A percentile compares a stretch with the other conserved stretches of the same genome.
These are phyloP conservation scores for Penicillium paradoxum DNA, from an alignment of 495 filamentous ascomycete species.

Conservation along the genomic window DNA sequence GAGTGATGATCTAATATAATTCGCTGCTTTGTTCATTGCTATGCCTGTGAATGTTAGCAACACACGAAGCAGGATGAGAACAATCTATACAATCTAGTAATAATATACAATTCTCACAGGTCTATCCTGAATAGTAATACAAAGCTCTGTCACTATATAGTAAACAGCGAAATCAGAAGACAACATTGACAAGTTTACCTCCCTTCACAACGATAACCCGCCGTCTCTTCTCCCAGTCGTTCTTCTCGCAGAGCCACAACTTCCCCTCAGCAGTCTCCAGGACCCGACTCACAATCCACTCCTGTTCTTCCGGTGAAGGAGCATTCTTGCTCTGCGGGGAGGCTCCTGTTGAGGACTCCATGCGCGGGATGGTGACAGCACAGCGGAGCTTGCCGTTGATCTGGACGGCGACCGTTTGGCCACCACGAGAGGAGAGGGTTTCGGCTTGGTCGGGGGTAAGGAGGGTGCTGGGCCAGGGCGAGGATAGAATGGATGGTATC, in stretches of 20 bases:
- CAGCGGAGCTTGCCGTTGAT: constrained; percentile 72
- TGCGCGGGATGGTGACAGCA: constrained; percentile 51
- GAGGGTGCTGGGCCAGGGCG: constrained; percentile 48
- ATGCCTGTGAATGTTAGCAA: no score
- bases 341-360: constrained; percentile 19
- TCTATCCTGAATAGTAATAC: neutral
- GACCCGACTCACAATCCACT: constrained; percentile 55
- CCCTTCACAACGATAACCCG: constrained; percentile 45
- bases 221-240: constrained; percentile 43
- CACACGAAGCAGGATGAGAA: no score
- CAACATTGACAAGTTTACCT: constrained; percentile 47
- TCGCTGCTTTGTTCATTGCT: no score
- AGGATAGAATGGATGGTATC: constrained; percentile 41
- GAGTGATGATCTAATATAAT: no score
- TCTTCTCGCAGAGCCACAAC: constrained; percentile 42
- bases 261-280: constrained; percentile 43
- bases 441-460: constrained; percentile 44
- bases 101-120: no score
- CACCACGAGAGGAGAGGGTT: constrained; percentile 36
- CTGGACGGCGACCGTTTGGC: constrained; percentile 58
- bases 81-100: no score
- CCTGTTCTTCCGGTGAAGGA: constrained; percentile 32
- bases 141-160: neutral
- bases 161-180: constrained; percentile 27
- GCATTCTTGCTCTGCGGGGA: constrained; percentile 11